Conservation (phyloP, 129 eudicot species). For the Artemisia argyi region DNA sequence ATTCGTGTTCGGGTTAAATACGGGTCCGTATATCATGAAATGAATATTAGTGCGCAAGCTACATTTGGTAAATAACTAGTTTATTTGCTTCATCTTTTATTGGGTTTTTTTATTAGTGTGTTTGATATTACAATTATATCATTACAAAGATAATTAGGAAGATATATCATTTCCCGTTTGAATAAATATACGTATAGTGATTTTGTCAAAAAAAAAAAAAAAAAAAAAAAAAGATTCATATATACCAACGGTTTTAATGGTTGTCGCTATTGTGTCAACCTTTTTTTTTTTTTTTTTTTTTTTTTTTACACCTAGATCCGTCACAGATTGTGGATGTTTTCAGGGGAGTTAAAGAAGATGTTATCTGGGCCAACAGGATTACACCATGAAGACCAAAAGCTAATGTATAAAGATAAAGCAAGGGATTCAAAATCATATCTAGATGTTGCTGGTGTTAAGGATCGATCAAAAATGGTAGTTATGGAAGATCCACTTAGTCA, state of each 20-base stretch:
- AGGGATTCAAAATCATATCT: slow-evolving; percentile 69
- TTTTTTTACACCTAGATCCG: background rate
- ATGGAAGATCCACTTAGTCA: slow-evolving; percentile 85
- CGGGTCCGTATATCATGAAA: slow-evolving; percentile 71
- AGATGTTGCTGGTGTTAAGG: slow-evolving; percentile 79
- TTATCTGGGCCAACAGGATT: slow-evolving; percentile 80
- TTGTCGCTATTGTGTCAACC: too few relatives aligned
- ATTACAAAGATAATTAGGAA: too few relatives aligned
- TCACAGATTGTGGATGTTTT: background rate
- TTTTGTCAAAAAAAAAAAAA: too few relatives aligned
- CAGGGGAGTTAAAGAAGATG: slow-evolving; percentile 93
- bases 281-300: background rate
- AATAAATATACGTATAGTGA: too few relatives aligned
- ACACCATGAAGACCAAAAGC: slow-evolving; percentile 86
- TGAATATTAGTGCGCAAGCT: slow-evolving; percentile 73
- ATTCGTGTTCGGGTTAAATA: slow-evolving; percentile 90
- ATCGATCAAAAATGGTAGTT: slow-evolving; percentile 71
- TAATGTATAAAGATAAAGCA: slow-evolving; percentile 66
- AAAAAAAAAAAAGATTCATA: too few relatives aligned
- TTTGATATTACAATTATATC: too few relatives aligned
- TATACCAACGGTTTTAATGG: too few relatives aligned
- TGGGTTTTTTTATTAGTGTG: too few relatives aligned
- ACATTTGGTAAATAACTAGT: slow-evolving; percentile 62
- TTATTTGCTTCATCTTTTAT: background rate
- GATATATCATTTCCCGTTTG: too few relatives aligned